These are phyloP conservation scores for Candida arabinofermentans DNA, from an alignment of 805 yeast genomes.

Conservation along the genomic window DNA sequence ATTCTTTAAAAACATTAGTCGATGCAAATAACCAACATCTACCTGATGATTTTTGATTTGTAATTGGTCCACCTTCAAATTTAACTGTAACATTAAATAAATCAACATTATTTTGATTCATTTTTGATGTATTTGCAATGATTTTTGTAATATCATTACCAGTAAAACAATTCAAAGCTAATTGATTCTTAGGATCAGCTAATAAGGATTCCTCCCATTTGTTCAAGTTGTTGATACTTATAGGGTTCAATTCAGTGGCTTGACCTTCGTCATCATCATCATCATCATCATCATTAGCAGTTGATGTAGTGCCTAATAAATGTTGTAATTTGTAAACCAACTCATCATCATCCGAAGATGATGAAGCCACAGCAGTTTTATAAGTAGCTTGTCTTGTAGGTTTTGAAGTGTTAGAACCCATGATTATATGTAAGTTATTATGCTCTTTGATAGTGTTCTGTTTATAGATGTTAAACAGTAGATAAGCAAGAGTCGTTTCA, in stretches of 20 bases:
- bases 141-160: constrained; percentile 41
- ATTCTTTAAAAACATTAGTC: constrained; percentile 68
- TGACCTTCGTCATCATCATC: constrained; percentile 6
- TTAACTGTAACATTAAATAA: constrained; percentile 43
- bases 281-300: no score
- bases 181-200: constrained; percentile 44
- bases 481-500: no score
- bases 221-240: constrained; percentile 30
- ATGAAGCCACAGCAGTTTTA: constrained; percentile 10
- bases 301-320: constrained; percentile 12
- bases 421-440: no score
- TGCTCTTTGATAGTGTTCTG: background rate
- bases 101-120: constrained; percentile 29
- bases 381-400: background rate
- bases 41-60: constrained; percentile 74
- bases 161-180: constrained; percentile 53
- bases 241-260: constrained; percentile 25
- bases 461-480: no score
- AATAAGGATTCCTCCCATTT: constrained; percentile 45
- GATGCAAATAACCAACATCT: constrained; percentile 92
- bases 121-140: constrained; percentile 34
- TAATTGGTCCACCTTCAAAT: constrained; percentile 59
- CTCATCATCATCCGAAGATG: constrained; percentile 27
- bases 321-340: constrained; percentile 28
- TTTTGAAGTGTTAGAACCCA: constrained; percentile 28